phyloP scores from a whole-genome alignment of 2,329 filamentous ascomycete species.

The Ophiostoma triangulosporum region DNA sequence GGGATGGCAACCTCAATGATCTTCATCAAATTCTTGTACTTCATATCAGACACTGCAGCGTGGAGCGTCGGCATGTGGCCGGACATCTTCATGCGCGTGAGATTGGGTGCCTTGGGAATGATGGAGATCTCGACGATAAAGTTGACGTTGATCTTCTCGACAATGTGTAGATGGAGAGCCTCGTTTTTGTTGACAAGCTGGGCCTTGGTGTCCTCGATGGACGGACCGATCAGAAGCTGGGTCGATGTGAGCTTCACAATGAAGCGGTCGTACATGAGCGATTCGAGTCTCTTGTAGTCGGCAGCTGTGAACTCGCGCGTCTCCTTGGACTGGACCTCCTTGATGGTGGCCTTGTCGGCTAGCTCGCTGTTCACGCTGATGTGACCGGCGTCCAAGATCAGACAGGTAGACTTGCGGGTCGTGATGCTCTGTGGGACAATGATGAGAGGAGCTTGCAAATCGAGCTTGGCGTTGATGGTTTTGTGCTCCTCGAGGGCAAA shows the following conservation, averaged over 20 bases:
- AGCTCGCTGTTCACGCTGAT: constrained; percentile 88
- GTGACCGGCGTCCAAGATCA: constrained; percentile 93
- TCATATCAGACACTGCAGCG: constrained; percentile 80
- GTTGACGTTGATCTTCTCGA: constrained; percentile 94
- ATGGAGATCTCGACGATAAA: constrained; percentile 96
- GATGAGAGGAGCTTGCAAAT: constrained; percentile 89
- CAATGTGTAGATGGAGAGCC: constrained; percentile 66
- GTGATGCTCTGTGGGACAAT: constrained; percentile 93
- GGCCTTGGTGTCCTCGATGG: constrained; percentile 76
- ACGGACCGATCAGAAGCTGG: constrained; percentile 87
- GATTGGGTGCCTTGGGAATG: constrained; percentile 83
- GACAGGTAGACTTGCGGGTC: constrained; percentile 63
- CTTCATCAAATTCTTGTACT: constrained; percentile 95
- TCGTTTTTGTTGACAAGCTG: constrained; percentile 59
- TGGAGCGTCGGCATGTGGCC: constrained; percentile 87
- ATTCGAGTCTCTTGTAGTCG: constrained; percentile 77
- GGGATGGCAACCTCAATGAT: constrained; percentile 92
- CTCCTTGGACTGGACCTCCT: constrained; percentile 83
- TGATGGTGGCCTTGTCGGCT: constrained; percentile 80
- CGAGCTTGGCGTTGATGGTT: constrained; percentile 90
- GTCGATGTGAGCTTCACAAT: constrained; percentile 85
- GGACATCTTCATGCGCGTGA: constrained; percentile 83
- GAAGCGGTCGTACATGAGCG: constrained; percentile 96
- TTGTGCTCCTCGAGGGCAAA: constrained; percentile 97
- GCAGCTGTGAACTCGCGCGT: constrained; percentile 75